Evolutionary conservation across 768 basidiomycete genomes (phyloP).

Genomic region (Tricholoma sp.): DNA sequence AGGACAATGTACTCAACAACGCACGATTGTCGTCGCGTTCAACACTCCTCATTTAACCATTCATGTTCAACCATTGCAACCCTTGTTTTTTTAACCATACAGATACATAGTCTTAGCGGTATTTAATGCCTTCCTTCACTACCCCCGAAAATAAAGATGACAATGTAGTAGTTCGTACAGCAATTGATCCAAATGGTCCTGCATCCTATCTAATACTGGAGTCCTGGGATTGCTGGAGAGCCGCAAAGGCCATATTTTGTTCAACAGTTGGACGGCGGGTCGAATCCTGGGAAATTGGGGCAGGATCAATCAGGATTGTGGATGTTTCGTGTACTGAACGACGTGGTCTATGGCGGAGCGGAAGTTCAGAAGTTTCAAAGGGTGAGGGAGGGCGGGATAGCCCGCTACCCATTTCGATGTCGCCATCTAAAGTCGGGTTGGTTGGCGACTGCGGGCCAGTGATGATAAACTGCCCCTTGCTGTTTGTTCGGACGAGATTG

Average conservation of each 20-base stretch:
- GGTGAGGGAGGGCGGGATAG: constrained; percentile 53
- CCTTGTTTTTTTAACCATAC: constrained; percentile 12
- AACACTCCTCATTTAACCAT: constrained; percentile 13
- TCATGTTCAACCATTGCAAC: constrained; percentile 17
- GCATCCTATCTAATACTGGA: constrained; percentile 9
- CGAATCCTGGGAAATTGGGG: constrained; percentile 33
- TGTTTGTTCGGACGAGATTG: constrained; percentile 87
- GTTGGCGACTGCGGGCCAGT: constrained; percentile 35
- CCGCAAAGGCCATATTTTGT: constrained; percentile 82
- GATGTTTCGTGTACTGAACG: constrained; percentile 31
- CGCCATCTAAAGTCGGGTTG: constrained; percentile 45
- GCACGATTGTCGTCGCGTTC: constrained; percentile 12
- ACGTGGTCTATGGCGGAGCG: constrained; percentile 19
- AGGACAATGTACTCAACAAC: constrained; percentile 11
- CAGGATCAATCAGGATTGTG: constrained; percentile 38
- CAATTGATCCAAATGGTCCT: constrained; percentile 3
- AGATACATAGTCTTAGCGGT: constrained; percentile 15
- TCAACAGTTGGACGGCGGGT: constrained; percentile 66
- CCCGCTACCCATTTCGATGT: constrained; percentile 50
- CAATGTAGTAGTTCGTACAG: constrained; percentile 12
- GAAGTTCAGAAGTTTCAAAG: constrained; percentile 21
- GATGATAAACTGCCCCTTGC: constrained; percentile 51
- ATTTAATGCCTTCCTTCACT: constrained; percentile 16
- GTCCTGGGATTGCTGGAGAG: constrained; percentile 48
- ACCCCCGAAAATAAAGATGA: constrained; percentile 4